Evolutionary conservation across 495 filamentous ascomycete genomes (phyloP).

Genomic region (Neurospora sublineolata): DNA sequence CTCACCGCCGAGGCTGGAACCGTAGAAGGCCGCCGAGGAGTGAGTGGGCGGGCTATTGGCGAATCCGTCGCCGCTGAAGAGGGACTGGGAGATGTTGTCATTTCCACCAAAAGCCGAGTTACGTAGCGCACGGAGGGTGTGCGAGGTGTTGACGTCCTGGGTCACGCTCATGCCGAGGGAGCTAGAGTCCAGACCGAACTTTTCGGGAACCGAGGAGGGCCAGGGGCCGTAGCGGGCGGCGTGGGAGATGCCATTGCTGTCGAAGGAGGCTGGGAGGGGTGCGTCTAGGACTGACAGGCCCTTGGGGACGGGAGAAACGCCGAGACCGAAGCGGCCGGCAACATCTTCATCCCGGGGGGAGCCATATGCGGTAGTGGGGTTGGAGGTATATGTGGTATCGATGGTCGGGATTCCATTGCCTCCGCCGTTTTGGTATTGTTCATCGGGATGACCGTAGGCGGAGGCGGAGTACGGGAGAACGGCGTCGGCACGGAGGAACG

Average conservation of each 20-base stretch:
- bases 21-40: slow-evolving; percentile 12
- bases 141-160: slow-evolving; percentile 50
- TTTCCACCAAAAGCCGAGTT: slow-evolving; percentile 67
- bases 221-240: slow-evolving; percentile 82
- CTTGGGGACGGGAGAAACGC: slow-evolving; percentile 61
- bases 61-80: slow-evolving; percentile 38
- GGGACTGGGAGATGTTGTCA: slow-evolving; percentile 31
- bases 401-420: slow-evolving; percentile 56
- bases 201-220: slow-evolving; percentile 83
- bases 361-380: slow-evolving; percentile 69
- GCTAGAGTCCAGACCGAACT: slow-evolving; percentile 85
- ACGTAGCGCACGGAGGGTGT: slow-evolving; percentile 69
- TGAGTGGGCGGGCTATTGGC: slow-evolving; percentile 56
- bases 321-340: slow-evolving; percentile 43
- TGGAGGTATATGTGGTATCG: slow-evolving; percentile 67
- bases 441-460: slow-evolving; percentile 32
- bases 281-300: slow-evolving; percentile 83
- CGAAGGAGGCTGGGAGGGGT: slow-evolving; percentile 87
- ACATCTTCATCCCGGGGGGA: slow-evolving; percentile 69
- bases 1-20: slow-evolving; percentile 39
- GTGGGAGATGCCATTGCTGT: slow-evolving; percentile 89
- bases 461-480: slow-evolving; percentile 26
- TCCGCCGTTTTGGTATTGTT: slow-evolving; percentile 36
- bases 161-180: slow-evolving; percentile 55
- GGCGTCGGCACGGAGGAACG: slow-evolving; percentile 62